phyloP scores from a whole-genome alignment of 495 filamentous ascomycete species.

The Letharia lupina region DNA sequence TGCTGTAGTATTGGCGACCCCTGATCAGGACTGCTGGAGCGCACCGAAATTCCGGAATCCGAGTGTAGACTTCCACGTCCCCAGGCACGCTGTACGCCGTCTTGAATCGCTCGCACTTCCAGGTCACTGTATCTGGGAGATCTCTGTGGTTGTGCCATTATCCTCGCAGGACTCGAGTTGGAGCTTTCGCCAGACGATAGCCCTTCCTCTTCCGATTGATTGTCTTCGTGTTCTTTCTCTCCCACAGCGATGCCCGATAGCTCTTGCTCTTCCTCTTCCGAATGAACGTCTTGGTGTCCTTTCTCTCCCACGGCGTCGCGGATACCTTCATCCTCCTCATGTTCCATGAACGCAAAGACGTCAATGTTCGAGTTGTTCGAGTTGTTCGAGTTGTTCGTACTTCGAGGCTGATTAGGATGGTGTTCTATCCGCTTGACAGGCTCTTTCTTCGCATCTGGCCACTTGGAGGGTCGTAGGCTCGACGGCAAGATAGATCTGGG shows the following conservation, averaged over 20 bases:
- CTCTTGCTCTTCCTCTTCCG: slow-evolving; percentile 6
- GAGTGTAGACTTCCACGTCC: slow-evolving; percentile 23
- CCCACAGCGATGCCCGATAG: not conserved
- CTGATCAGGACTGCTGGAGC: slow-evolving; percentile 24
- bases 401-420: not conserved
- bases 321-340: slow-evolving; percentile 13
- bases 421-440: slow-evolving; percentile 5
- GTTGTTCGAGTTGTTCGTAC: slow-evolving; percentile 6
- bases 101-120: slow-evolving; percentile 22
- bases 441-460: slow-evolving; percentile 11
- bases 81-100: slow-evolving; percentile 18
- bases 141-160: slow-evolving; percentile 9
- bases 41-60: slow-evolving; percentile 25
- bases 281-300: slow-evolving; percentile 6
- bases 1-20: slow-evolving; percentile 23
- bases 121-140: slow-evolving; percentile 25
- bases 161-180: slow-evolving; percentile 9
- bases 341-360: slow-evolving; percentile 27
- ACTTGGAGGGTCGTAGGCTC: slow-evolving; percentile 20
- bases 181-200: slow-evolving; percentile 7
- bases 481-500: slow-evolving; percentile 16
- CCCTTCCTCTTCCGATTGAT: slow-evolving; percentile 8
- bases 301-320: slow-evolving; percentile 12
- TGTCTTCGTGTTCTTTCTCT: slow-evolving; percentile 14
- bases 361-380: too few relatives aligned